Evolutionary conservation across 768 basidiomycete species (phyloP).

Genomic region (Arthromyces matolae): DNA sequence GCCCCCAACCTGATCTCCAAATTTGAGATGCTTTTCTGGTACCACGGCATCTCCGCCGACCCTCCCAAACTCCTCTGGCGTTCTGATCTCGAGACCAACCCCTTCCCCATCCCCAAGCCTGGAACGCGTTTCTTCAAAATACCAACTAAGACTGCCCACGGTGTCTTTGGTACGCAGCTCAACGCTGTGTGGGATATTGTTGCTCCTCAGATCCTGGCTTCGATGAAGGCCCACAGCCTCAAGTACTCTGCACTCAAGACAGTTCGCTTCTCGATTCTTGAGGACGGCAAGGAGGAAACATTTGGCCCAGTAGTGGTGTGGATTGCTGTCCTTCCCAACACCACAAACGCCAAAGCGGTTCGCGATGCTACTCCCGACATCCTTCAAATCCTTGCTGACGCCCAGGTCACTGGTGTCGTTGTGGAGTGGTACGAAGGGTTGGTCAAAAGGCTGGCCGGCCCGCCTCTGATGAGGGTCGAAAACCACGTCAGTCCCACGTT

Average conservation of each 20-base stretch:
- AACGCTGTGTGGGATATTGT: constrained; percentile 32
- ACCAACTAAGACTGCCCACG: constrained; percentile 29
- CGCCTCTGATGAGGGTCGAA: constrained; percentile 21
- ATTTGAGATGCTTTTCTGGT: constrained; percentile 7
- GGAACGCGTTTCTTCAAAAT: constrained; percentile 12
- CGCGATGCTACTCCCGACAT: constrained; percentile 34
- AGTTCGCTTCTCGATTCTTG: constrained; percentile 18
- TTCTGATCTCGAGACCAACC: constrained; percentile 27
- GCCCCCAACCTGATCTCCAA: not conserved
- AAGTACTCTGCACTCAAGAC: constrained; percentile 27
- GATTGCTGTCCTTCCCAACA: constrained; percentile 31
- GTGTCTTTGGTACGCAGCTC: constrained; percentile 32
- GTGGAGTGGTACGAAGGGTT: constrained; percentile 37
- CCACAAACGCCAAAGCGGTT: constrained; percentile 26
- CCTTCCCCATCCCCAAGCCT: constrained; percentile 25
- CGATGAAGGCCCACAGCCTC: constrained; percentile 21
- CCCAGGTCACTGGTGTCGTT: constrained; percentile 27
- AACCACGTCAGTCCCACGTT: constrained; percentile 16
- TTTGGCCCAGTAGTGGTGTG: constrained; percentile 35
- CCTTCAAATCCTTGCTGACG: constrained; percentile 30
- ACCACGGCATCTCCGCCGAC: constrained; percentile 32
- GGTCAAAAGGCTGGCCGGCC: constrained; percentile 23
- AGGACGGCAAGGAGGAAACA: constrained; percentile 1
- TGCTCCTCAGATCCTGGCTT: constrained; percentile 24
- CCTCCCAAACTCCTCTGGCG: constrained; percentile 34